Evolutionary conservation across 2,329 filamentous ascomycete genomes (phyloP).

Genomic region (Alternaria dauci): DNA sequence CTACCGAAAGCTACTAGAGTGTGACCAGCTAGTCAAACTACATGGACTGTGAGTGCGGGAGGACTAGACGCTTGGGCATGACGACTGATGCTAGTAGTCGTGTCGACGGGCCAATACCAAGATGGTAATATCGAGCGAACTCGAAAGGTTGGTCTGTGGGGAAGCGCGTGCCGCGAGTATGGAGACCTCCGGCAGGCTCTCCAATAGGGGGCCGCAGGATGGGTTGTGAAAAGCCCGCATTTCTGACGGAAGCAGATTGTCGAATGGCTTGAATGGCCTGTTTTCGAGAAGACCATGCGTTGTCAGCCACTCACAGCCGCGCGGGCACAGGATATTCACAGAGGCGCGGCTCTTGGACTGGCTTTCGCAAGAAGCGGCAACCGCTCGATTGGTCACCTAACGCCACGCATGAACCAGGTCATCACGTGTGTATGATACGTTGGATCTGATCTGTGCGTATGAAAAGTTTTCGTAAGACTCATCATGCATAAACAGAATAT

Average conservation of each 20-base stretch:
- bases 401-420: background rate
- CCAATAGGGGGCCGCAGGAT: background rate
- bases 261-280: conserved; percentile 2
- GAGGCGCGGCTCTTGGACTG: background rate
- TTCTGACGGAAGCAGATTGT: background rate
- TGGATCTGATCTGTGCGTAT: background rate
- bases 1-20: background rate
- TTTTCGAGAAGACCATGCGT: conserved; percentile 6
- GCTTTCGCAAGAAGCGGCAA: background rate
- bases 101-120: background rate
- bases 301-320: background rate
- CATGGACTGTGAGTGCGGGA: background rate
- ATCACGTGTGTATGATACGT: conserved; percentile 1
- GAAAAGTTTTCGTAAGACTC: background rate
- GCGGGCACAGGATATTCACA: background rate
- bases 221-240: background rate
- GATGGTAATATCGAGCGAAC: background rate
- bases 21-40: background rate
- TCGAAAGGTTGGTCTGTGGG: background rate
- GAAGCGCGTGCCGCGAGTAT: conserved; percentile 2
- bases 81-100: background rate
- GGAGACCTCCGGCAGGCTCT: background rate
- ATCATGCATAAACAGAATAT: background rate
- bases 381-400: background rate
- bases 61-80: background rate